phyloP scores from a whole-genome alignment of 2,329 filamentous ascomycete genomes.

The Cercospora canescens region DNA sequence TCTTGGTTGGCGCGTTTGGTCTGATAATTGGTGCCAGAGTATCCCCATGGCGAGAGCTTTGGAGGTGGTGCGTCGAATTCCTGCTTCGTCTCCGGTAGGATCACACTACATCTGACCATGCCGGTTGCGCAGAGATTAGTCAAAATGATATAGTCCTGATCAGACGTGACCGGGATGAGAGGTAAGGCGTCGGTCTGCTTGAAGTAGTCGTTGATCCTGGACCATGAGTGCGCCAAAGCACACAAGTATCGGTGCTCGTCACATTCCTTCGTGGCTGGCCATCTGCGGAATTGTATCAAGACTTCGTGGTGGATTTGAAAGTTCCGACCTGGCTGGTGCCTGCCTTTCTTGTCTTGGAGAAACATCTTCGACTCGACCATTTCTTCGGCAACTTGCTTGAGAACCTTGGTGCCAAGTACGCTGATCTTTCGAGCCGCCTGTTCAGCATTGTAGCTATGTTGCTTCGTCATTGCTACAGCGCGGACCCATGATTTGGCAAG shows the following conservation, averaged over 20 bases:
- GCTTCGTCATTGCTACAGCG: constrained; percentile 46
- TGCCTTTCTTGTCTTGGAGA: constrained; percentile 61
- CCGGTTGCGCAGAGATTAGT: constrained; percentile 64
- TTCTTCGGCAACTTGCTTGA: constrained; percentile 55
- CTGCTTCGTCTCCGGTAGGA: constrained; percentile 61
- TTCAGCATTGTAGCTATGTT: constrained; percentile 40
- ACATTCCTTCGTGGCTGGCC: constrained; percentile 39
- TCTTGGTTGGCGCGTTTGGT: constrained; percentile 67
- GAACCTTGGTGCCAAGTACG: constrained; percentile 33
- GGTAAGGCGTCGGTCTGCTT: constrained; percentile 38
- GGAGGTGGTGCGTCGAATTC: constrained; percentile 42
- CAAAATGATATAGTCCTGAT: constrained; percentile 67
- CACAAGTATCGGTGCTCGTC: constrained; percentile 31
- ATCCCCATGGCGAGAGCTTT: constrained; percentile 61
- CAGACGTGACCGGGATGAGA: constrained; percentile 59
- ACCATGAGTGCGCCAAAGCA: constrained; percentile 28
- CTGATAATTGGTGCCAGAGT: constrained; percentile 70
- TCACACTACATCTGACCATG: constrained; percentile 55
- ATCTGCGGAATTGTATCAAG: constrained; percentile 57
- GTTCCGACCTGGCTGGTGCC: constrained; percentile 59
- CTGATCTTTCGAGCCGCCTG: constrained; percentile 44
- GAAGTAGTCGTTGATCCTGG: constrained; percentile 37
- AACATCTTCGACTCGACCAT: constrained; percentile 57
- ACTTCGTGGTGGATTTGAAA: constrained; percentile 65
- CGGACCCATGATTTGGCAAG: constrained; percentile 48